phyloP scores from a whole-genome alignment of 768 basidiomycete species.

The Rickenella mellea region DNA sequence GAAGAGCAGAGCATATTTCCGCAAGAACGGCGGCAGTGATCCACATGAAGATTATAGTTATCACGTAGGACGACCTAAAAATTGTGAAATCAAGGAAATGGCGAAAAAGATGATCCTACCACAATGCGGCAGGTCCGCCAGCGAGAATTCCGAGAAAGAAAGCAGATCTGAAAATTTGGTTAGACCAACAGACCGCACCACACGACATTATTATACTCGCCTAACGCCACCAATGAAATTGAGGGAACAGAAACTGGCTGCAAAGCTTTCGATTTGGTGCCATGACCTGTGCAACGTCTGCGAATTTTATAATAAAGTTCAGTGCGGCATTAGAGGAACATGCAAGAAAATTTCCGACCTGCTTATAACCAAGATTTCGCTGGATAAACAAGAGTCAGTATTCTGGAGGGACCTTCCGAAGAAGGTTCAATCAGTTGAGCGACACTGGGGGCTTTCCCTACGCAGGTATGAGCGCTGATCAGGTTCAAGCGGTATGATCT shows the following conservation, averaged over 20 bases:
- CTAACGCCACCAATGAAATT: conserved; percentile 87
- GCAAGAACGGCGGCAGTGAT: conserved; percentile 83
- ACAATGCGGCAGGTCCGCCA: conserved; percentile 82
- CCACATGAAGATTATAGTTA: conserved; percentile 79
- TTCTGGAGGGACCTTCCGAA: conserved; percentile 25
- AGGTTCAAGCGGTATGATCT: conserved; percentile 98
- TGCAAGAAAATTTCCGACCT: too few species aligned
- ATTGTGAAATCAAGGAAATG: neutral
- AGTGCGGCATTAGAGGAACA: too few species aligned
- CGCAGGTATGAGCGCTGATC: conserved; percentile 97
- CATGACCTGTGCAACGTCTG: conserved; percentile 82
- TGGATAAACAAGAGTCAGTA: conserved; percentile 45
- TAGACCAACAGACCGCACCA: conserved; percentile 5
- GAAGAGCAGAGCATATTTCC: conserved; percentile 84
- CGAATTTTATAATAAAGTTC: too few species aligned
- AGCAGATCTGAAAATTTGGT: conserved; percentile 40
- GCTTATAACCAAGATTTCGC: conserved; percentile 74
- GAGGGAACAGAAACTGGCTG: conserved; percentile 80
- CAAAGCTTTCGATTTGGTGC: conserved; percentile 77
- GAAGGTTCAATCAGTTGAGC: conserved; percentile 33
- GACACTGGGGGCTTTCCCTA: conserved; percentile 88
- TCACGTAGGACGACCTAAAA: conserved; percentile 74
- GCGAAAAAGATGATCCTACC: conserved; percentile 29
- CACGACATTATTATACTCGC: conserved; percentile 25
- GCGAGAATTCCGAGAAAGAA: conserved; percentile 77